Evolutionary conservation across 2,329 filamentous ascomycete species (phyloP).

Genomic region (Cytospora chrysosperma): DNA sequence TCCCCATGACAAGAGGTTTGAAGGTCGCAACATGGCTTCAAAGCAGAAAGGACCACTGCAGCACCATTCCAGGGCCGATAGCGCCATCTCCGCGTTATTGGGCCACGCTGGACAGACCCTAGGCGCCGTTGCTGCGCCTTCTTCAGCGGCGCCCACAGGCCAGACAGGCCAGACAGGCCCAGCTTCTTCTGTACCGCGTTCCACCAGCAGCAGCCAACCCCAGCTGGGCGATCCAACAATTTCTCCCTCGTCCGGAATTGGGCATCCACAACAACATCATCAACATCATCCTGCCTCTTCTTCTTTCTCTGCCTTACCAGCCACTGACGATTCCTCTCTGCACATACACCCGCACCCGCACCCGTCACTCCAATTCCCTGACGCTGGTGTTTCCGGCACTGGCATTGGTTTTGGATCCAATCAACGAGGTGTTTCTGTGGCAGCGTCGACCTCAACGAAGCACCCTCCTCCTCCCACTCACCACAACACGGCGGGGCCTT

Average conservation of each 20-base stretch:
- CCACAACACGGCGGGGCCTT: conserved; percentile 5
- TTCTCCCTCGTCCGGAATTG: conserved; percentile 15
- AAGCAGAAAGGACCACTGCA: background rate
- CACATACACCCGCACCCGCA: conserved; percentile 25
- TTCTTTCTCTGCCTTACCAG: conserved; percentile 12
- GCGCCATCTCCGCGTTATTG: conserved; percentile 2
- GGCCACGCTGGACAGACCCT: conserved; percentile 15
- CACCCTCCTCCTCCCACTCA: background rate
- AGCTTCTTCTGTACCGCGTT: background rate
- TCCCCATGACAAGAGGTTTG: background rate
- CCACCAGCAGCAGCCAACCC: background rate
- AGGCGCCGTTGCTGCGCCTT: conserved; percentile 12
- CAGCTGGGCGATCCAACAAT: background rate
- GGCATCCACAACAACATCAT: conserved; percentile 11
- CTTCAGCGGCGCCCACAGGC: background rate
- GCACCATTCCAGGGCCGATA: conserved; percentile 9
- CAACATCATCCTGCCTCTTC: conserved; percentile 10
- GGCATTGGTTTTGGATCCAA: conserved; percentile 7
- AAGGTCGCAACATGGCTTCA: conserved; percentile 1
- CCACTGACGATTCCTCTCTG: conserved; percentile 22
- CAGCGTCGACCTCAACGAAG: conserved; percentile 11
- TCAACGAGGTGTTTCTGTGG: conserved; percentile 14
- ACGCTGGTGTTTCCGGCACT: conserved; percentile 21
- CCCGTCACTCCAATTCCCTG: conserved; percentile 20
- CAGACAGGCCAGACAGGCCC: background rate